phyloP scores from a whole-genome alignment of 805 yeast genomes.

The Barnettozyma botsteinii region DNA sequence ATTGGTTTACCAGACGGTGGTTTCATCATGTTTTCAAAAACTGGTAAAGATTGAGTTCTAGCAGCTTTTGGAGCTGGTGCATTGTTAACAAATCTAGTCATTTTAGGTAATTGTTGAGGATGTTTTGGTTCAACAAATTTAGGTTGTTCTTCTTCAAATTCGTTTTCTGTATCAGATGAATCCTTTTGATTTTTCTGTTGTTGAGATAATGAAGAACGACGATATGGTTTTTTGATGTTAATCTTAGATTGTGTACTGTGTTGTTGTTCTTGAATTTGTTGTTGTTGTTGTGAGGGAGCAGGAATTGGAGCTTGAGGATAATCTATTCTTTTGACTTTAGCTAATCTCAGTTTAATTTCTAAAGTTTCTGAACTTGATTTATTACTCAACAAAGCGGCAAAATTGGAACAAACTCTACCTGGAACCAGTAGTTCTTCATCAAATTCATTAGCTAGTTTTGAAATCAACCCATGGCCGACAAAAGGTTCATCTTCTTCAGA shows the following conservation, averaged over 20 bases:
- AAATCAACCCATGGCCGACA: conserved; percentile 40
- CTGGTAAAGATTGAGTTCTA: conserved; percentile 40
- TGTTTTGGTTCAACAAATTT: conserved; percentile 3
- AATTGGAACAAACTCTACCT: conserved; percentile 52
- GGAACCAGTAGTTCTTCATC: conserved; percentile 38
- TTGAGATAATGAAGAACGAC: conserved; percentile 10
- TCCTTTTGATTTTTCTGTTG: conserved; percentile 12
- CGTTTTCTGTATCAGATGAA: conserved; percentile 19
- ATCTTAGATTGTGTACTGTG: conserved; percentile 4
- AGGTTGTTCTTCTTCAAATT: conserved; percentile 18
- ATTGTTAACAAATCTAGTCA: conserved; percentile 34
- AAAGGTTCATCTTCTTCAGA: conserved; percentile 48
- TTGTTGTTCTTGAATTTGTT: conserved; percentile 6
- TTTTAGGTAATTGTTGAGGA: conserved; percentile 11
- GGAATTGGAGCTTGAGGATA: background rate
- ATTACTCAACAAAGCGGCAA: conserved; percentile 38
- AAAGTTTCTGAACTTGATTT: conserved; percentile 41
- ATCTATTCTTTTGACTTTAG: conserved; percentile 15
- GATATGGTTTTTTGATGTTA: conserved; percentile 1
- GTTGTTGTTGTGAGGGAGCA: conserved; percentile 9
- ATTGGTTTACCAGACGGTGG: conserved; percentile 13
- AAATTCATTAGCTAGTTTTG: conserved; percentile 27
- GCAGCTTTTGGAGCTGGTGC: conserved; percentile 42
- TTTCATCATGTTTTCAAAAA: conserved; percentile 18
- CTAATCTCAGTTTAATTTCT: conserved; percentile 49